Evolutionary conservation across 345 rosid genomes (phyloP).

Genomic region (Ceriops zippeliana): DNA sequence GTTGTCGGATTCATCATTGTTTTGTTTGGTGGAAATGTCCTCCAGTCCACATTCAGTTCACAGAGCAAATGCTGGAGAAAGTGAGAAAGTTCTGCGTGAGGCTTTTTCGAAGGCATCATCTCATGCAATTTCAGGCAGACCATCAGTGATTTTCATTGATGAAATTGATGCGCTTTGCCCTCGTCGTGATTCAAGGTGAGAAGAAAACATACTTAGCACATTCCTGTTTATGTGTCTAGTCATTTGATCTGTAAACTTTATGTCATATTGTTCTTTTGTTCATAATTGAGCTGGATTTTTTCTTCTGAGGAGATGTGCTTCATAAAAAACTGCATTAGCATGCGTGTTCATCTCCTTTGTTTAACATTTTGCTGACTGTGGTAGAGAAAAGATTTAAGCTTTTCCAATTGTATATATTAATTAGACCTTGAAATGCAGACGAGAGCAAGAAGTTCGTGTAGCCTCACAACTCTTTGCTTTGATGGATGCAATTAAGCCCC

Average conservation of each 20-base stretch:
- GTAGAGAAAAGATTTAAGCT: neutral
- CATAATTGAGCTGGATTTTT: neutral
- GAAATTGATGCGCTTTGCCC: constrained; percentile 91
- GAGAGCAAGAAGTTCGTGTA: constrained; percentile 74
- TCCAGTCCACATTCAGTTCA: constrained; percentile 79
- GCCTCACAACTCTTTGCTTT: constrained; percentile 68
- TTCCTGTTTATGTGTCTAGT: constrained; percentile 1
- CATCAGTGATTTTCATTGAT: constrained; percentile 80
- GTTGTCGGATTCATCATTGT: neutral
- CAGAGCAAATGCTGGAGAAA: constrained; percentile 82
- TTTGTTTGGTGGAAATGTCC: constrained; percentile 13
- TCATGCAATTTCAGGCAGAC: constrained; percentile 54
- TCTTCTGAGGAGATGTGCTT: no score
- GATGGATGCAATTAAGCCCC: constrained; percentile 70
- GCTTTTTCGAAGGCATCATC: constrained; percentile 74
- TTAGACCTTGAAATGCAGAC: constrained; percentile 44
- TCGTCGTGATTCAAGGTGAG: constrained; percentile 67
- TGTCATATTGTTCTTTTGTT: no score
- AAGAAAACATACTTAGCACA: neutral
- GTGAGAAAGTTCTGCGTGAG: constrained; percentile 71
- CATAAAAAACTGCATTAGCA: no score
- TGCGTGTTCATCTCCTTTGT: neutral
- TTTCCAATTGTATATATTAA: neutral
- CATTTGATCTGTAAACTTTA: neutral
- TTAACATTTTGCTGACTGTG: neutral